Percentiles rank a stretch among this genome's conserved stretches.
Evolutionary conservation across 805 yeast species (phyloP).

Genomic region (Starmerella scarabaei): DNA sequence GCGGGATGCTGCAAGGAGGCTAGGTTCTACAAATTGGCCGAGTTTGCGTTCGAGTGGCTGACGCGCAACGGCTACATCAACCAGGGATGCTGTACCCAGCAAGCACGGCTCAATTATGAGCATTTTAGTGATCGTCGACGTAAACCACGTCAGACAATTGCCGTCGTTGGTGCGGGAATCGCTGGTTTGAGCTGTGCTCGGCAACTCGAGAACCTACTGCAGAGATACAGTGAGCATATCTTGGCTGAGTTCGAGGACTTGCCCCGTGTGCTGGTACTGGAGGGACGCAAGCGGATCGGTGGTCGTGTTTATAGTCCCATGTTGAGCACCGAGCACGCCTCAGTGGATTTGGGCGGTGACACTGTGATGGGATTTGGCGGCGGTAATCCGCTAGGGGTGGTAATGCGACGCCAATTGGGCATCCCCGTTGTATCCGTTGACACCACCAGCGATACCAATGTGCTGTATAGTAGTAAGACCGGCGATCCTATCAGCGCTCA

Average conservation of each 20-base stretch:
- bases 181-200: slow-evolving; percentile 96
- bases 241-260: slow-evolving; percentile 29
- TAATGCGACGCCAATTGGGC: slow-evolving; percentile 31
- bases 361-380: slow-evolving; percentile 31
- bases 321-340: slow-evolving; percentile 14
- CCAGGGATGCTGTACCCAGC: slow-evolving; percentile 28
- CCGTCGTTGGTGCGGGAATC: slow-evolving; percentile 90
- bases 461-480: slow-evolving; percentile 26
- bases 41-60: slow-evolving; percentile 33
- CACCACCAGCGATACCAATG: slow-evolving; percentile 20
- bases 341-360: slow-evolving; percentile 32
- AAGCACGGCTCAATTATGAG: neutral
- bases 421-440: slow-evolving; percentile 29
- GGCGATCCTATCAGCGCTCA: slow-evolving; percentile 25
- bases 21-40: slow-evolving; percentile 30
- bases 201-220: slow-evolving; percentile 61
- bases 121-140: slow-evolving; percentile 15
- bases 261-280: slow-evolving; percentile 31
- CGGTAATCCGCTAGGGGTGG: slow-evolving; percentile 32
- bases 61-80: slow-evolving; percentile 33
- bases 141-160: slow-evolving; percentile 35
- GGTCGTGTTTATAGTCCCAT: slow-evolving; percentile 31
- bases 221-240: slow-evolving; percentile 24
- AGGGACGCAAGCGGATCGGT: slow-evolving; percentile 32
- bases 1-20: slow-evolving; percentile 33